These are phyloP conservation scores for Citrus trifoliata DNA, from an alignment of 345 rosid genomes.

Conservation along the genomic window DNA sequence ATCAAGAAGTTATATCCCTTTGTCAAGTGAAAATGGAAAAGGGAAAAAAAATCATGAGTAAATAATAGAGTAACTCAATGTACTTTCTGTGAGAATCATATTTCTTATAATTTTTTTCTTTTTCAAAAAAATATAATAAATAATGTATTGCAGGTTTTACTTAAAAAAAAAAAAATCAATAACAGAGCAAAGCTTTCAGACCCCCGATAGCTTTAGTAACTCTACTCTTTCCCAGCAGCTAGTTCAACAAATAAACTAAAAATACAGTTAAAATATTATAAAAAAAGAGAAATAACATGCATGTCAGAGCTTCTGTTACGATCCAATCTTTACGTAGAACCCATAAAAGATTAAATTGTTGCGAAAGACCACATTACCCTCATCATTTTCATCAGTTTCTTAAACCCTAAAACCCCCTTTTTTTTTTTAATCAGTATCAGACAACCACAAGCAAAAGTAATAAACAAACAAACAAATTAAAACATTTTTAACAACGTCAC, in stretches of 20 bases:
- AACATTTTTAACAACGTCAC: neutral
- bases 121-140: neutral
- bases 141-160: neutral
- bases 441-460: neutral
- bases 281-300: neutral
- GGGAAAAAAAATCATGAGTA: neutral
- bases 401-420: conserved; percentile 9
- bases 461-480: neutral
- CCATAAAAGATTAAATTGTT: neutral
- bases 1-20: neutral
- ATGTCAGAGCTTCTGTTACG: conserved; percentile 18
- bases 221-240: neutral
- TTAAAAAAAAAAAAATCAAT: neutral
- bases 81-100: neutral
- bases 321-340: conserved; percentile 15
- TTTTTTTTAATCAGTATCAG: neutral
- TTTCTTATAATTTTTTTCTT: neutral
- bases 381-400: conserved; percentile 19
- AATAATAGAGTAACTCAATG: neutral
- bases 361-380: conserved; percentile 26
- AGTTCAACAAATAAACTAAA: conserved; percentile 5
- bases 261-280: neutral
- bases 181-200: conserved; percentile 11
- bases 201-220: neutral
- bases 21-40: neutral